Conservation (phyloP, 1,284 basidiomycete species). For the Apiotrichum gamsii region DNA sequence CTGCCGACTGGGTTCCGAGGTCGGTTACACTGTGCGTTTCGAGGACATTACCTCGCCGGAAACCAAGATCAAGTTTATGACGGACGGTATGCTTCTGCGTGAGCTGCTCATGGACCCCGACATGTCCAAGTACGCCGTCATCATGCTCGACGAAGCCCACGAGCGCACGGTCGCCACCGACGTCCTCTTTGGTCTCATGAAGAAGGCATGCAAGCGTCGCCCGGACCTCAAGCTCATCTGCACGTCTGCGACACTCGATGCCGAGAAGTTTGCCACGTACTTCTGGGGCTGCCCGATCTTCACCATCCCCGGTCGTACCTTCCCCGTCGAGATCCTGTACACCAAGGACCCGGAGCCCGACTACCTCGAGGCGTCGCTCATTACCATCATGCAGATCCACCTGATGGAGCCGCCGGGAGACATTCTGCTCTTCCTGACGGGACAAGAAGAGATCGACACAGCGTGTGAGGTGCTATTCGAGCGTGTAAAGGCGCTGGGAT, state of each 20-base stretch:
- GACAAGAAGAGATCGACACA: slow-evolving; percentile 98
- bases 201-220: slow-evolving; percentile 90
- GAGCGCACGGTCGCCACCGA: slow-evolving; percentile 97
- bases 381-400: slow-evolving; percentile 99
- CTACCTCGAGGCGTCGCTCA: slow-evolving; percentile 94
- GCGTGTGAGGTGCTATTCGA: slow-evolving; percentile 94
- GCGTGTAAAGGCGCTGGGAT: slow-evolving; percentile 94
- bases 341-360: slow-evolving; percentile 99
- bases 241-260: slow-evolving; percentile 97
- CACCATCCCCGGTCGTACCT: slow-evolving; percentile 99
- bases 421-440: slow-evolving; percentile 92
- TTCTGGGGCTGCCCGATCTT: slow-evolving; percentile 98
- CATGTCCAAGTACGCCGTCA: slow-evolving; percentile 82
- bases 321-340: slow-evolving; percentile 93
- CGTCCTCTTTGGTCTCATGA: slow-evolving; percentile 91
- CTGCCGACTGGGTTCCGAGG: slow-evolving; percentile 91
- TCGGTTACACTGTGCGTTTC: slow-evolving; percentile 98
- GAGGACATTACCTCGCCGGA: slow-evolving; percentile 97
- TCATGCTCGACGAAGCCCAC: slow-evolving; percentile 99
- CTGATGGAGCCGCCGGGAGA: slow-evolving; percentile 96
- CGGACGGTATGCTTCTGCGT: slow-evolving; percentile 97
- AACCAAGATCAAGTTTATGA: slow-evolving; percentile 99
- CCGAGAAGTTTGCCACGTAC: slow-evolving; percentile 98
- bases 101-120: slow-evolving; percentile 95
- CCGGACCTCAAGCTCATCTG: slow-evolving; percentile 96